Conservation (phyloP, 345 rosid species). For the Noccaea bulbosa region DNA sequence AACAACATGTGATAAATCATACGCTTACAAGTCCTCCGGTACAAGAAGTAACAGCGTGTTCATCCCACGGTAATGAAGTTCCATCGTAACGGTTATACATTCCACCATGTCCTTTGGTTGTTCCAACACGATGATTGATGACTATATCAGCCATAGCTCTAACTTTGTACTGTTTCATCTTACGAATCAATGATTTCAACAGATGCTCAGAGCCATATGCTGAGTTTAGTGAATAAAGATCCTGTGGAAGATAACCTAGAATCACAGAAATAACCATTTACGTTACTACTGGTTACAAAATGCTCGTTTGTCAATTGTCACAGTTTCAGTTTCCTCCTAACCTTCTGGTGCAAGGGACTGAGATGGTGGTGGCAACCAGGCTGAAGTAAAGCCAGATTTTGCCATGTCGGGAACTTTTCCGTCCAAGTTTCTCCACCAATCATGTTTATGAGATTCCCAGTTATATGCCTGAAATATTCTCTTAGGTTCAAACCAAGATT, state of each 20-base stretch:
- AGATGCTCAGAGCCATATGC: slow-evolving; percentile 79
- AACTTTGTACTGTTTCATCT: slow-evolving; percentile 75
- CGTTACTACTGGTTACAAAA: neutral
- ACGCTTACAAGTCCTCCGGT: slow-evolving; percentile 80
- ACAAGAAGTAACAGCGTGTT: slow-evolving; percentile 86
- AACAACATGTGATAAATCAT: too few relatives aligned
- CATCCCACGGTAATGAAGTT: slow-evolving; percentile 79
- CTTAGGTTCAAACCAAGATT: slow-evolving; percentile 8
- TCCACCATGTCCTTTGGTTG: slow-evolving; percentile 80
- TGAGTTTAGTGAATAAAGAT: slow-evolving; percentile 78
- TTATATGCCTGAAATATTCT: slow-evolving; percentile 64
- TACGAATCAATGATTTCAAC: slow-evolving; percentile 65
- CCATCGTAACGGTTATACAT: slow-evolving; percentile 90
- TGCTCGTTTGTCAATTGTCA: slow-evolving; percentile 9
- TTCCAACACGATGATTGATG: slow-evolving; percentile 92
- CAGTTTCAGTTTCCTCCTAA: too few relatives aligned
- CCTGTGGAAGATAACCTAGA: too few relatives aligned
- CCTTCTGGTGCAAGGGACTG: slow-evolving; percentile 87
- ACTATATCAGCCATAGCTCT: slow-evolving; percentile 96
- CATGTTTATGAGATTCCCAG: slow-evolving; percentile 91
- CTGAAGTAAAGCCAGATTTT: slow-evolving; percentile 85
- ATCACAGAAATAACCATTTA: too few relatives aligned
- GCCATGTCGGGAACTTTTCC: slow-evolving; percentile 70
- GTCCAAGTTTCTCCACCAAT: slow-evolving; percentile 91
- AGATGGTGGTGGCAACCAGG: slow-evolving; percentile 87